Evolutionary conservation across 495 filamentous ascomycete genomes (phyloP).

Genomic region (Aspergillus affinis): DNA sequence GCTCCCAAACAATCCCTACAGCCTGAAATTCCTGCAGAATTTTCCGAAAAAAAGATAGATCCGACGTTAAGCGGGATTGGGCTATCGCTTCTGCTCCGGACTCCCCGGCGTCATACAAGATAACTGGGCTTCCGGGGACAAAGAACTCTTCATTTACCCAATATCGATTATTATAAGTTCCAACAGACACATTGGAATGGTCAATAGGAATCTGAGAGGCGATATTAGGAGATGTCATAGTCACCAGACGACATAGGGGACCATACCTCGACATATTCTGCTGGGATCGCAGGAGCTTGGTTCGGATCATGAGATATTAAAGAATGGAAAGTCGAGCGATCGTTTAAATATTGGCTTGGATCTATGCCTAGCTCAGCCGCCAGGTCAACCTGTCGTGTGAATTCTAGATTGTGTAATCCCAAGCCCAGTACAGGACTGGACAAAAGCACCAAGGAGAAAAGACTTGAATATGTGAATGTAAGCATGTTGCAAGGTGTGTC

Average conservation of each 20-base stretch:
- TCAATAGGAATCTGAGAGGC: constrained; percentile 45
- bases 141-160: constrained; percentile 55
- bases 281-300: background rate
- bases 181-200: constrained; percentile 37
- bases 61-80: constrained; percentile 34
- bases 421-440: background rate
- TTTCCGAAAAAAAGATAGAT: constrained; percentile 40
- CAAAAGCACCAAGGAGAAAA: background rate
- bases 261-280: constrained; percentile 7
- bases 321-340: background rate
- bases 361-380: background rate
- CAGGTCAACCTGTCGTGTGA: background rate
- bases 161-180: constrained; percentile 54
- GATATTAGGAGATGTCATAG: background rate
- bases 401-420: background rate
- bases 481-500: background rate
- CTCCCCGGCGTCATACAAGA: constrained; percentile 56
- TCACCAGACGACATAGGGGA: constrained; percentile 5
- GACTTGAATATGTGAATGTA: background rate
- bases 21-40: constrained; percentile 48
- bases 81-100: constrained; percentile 29
- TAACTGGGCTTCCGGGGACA: constrained; percentile 50
- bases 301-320: background rate
- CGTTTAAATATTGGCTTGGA: background rate
- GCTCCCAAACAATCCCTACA: constrained; percentile 60